phyloP scores from a whole-genome alignment of 495 filamentous ascomycete species.

The Penicillium desertorum region DNA sequence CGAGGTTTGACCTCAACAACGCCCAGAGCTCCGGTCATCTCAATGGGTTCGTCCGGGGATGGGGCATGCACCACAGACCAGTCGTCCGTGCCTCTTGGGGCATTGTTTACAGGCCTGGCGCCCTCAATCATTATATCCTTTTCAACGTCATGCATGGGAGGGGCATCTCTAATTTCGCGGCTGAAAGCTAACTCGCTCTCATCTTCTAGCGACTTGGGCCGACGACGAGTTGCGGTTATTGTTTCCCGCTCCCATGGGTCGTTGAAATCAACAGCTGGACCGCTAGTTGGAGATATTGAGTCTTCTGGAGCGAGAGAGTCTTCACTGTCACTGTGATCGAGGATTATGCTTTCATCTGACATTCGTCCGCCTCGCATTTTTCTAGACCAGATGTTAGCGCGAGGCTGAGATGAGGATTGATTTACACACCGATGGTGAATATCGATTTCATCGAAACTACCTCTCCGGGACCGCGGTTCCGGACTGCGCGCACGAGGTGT shows the following conservation, averaged over 20 bases:
- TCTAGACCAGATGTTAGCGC: constrained; percentile 6
- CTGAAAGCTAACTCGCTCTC: constrained; percentile 8
- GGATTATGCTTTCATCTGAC: constrained; percentile 24
- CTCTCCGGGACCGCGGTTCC: constrained; percentile 29
- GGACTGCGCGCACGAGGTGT: constrained; percentile 41
- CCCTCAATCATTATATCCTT: constrained; percentile 36
- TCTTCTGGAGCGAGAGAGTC: constrained; percentile 17
- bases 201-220: constrained; percentile 2
- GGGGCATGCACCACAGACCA: constrained; percentile 28
- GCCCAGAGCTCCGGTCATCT: constrained; percentile 26
- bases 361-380: constrained; percentile 11
- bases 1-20: constrained; percentile 27
- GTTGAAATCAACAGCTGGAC: constrained; percentile 16
- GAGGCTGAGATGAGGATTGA: neutral
- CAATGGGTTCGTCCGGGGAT: constrained; percentile 16
- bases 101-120: constrained; percentile 12
- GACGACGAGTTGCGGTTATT: neutral
- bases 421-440: constrained; percentile 43
- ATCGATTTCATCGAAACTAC: constrained; percentile 50
- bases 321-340: constrained; percentile 13
- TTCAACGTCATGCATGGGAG: constrained; percentile 8
- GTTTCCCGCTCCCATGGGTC: constrained; percentile 19
- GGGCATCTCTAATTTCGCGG: neutral
- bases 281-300: constrained; percentile 24
- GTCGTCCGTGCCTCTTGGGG: constrained; percentile 14